Conservation (phyloP, 2,329 filamentous ascomycete genomes). For the Penicillium sclerotigenum region DNA sequence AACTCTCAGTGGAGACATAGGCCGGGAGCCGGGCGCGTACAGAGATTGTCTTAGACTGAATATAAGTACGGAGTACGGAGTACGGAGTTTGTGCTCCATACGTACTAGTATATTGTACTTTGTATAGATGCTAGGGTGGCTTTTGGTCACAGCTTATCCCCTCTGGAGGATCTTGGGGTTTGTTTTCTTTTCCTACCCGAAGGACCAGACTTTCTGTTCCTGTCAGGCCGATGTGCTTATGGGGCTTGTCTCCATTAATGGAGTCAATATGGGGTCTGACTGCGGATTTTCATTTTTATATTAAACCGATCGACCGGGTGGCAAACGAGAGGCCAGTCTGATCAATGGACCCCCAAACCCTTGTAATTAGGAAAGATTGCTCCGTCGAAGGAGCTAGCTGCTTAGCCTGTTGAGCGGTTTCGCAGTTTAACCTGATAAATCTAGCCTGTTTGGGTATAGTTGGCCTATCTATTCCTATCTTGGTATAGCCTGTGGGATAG, state of each 20-base stretch:
- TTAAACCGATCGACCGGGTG: neutral
- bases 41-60: neutral
- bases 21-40: neutral
- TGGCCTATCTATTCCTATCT: neutral
- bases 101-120: neutral
- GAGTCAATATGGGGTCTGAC: neutral
- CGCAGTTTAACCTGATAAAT: neutral
- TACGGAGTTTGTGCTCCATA: neutral
- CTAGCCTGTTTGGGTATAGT: neutral
- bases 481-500: neutral
- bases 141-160: neutral
- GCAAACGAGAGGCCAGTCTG: neutral
- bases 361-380: neutral
- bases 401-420: neutral
- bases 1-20: neutral
- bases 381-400: neutral
- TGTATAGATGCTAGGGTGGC: neutral
- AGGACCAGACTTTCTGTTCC: neutral
- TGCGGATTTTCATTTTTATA: neutral
- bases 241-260: neutral
- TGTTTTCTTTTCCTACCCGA: neutral
- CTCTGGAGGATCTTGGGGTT: neutral
- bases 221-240: neutral
- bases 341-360: neutral
- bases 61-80: too few species aligned